Conservation (phyloP, 148 eudicot genomes). For the Rhododendron mucronatum region DNA sequence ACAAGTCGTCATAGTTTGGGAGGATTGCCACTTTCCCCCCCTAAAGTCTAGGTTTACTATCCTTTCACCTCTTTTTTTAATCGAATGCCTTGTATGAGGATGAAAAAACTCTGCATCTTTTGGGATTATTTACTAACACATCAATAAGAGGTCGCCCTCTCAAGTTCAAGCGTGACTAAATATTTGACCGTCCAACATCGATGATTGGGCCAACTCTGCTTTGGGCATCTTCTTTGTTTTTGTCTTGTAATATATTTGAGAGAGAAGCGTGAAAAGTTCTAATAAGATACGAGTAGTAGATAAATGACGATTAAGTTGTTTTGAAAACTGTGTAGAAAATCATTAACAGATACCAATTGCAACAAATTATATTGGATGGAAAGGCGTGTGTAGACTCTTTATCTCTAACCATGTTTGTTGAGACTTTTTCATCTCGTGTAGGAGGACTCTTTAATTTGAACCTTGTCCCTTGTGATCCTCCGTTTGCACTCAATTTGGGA, state of each 20-base stretch:
- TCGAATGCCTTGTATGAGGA: background rate
- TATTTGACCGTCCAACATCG: background rate
- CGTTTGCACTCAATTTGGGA: too few relatives aligned
- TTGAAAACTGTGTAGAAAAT: background rate
- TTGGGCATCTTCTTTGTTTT: background rate
- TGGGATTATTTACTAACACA: background rate
- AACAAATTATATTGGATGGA: background rate
- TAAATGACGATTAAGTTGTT: background rate
- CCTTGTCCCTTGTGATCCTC: too few relatives aligned
- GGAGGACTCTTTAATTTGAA: background rate
- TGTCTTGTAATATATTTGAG: background rate
- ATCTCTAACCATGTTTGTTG: background rate
- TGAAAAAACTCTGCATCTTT: background rate
- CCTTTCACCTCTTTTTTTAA: conserved; percentile 19
- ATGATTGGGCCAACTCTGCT: background rate
- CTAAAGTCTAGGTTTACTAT: conserved; percentile 31
- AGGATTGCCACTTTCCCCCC: background rate
- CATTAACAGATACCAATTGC: background rate
- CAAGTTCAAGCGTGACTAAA: background rate
- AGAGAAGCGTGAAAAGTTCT: background rate
- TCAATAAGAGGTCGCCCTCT: background rate
- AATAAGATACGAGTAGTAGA: background rate
- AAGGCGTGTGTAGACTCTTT: background rate
- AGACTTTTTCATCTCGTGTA: background rate
- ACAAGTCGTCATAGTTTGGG: background rate